Evolutionary conservation across 2,329 filamentous ascomycete species (phyloP), one percentile per base, ranked within the genome.

Genomic region (Apiospora marii): DNA sequence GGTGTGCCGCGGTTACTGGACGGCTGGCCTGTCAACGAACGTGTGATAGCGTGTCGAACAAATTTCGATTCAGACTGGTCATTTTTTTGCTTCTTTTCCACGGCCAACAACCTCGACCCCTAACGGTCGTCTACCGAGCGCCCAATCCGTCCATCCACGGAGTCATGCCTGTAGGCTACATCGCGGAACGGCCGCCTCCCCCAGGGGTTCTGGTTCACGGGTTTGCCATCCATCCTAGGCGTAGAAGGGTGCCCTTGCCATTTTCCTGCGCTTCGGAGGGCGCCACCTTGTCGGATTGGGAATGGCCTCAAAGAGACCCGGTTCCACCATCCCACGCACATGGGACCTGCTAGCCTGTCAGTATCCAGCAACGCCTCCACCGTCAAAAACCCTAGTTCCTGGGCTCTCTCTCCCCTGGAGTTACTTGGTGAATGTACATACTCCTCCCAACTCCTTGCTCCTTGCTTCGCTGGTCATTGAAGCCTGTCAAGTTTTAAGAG

Each of bases 251-350:
- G 19, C 19, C 58, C 58, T 64, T 64, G 34, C 58, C 30, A 41
- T 37, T 8, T 41, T 19, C 51, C 27, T 41, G 58, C 58, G n/a
- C 58, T 19, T 41, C 37, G 30, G 58, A 8, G 58, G 58, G 16
- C 16, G 30, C 30, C 58, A 13, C 58, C 58, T 41, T 24, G n/a
- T 41, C 58, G 58, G 8, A 64, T 64, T 41, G 30, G 58, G 58
- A 64, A 64, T 64, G 58, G 58, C 58, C 58, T 64, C 58, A 64
- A 24, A 41, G 44, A 69, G 49, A 22, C 22, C 27, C 24, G 44
- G 44, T 69, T 49, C 44, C 44, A 48, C 67, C 67, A 69, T 69
- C 67, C 67, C 67, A 69, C 43, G 67, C 67, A 69, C 48, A 69
- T 48, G 67, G 67, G 67, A 69, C 67, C 67, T 46, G 48, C 67